Evolutionary conservation across 306 rosid species (phyloP).

Genomic region (Vigna reflexopilosa): DNA sequence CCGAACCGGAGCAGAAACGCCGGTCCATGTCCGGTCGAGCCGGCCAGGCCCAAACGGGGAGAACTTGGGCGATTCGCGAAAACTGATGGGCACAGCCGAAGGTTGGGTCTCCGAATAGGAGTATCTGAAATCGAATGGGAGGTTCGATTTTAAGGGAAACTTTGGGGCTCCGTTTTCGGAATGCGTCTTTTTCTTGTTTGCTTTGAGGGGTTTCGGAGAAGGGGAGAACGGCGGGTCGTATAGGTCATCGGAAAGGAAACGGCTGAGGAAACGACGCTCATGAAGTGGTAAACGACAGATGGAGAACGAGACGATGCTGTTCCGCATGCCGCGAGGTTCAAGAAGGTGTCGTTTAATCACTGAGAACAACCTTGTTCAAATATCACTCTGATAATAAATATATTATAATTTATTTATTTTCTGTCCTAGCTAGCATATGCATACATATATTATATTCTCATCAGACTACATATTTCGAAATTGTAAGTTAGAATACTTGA

Average conservation of each 20-base stretch:
- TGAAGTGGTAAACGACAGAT: constrained; percentile 32
- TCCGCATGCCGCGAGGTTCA: constrained; percentile 34
- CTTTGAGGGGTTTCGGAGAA: constrained; percentile 36
- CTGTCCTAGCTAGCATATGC: not conserved
- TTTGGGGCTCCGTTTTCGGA: constrained; percentile 28
- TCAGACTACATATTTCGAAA: too few relatives aligned
- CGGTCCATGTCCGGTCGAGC: constrained; percentile 81
- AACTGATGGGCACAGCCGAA: constrained; percentile 63
- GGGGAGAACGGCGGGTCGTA: constrained; percentile 86
- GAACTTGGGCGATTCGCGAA: constrained; percentile 91
- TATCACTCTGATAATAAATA: too few relatives aligned
- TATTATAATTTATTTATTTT: too few relatives aligned
- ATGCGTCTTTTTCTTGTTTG: constrained; percentile 31
- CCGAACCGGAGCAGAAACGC: constrained; percentile 65
- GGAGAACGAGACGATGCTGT: not conserved
- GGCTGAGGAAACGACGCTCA: constrained; percentile 41
- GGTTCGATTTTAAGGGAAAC: constrained; percentile 64
- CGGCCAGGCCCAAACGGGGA: constrained; percentile 92
- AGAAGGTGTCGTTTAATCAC: not conserved
- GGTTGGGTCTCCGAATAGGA: constrained; percentile 76
- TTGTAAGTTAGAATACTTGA: too few relatives aligned
- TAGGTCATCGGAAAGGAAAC: constrained; percentile 34
- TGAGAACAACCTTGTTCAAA: too few relatives aligned
- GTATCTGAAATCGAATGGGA: constrained; percentile 83
- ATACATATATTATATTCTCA: too few relatives aligned